phyloP scores from a whole-genome alignment of 441 rosid species.

The Croton laevigatus region DNA sequence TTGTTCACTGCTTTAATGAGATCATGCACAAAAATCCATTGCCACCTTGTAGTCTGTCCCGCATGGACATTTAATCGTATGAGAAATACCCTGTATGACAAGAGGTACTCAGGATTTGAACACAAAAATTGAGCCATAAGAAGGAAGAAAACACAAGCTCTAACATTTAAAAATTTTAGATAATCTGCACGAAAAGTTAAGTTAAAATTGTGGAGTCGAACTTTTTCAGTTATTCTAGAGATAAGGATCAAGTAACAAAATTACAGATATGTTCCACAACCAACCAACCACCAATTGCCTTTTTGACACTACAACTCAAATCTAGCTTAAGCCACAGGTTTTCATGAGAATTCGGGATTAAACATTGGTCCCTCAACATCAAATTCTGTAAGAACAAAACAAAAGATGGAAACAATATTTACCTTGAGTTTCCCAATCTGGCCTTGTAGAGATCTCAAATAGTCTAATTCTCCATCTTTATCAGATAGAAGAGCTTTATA shows the following conservation, averaged over 20 bases:
- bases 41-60: slow-evolving; percentile 42
- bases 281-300: slow-evolving; percentile 1
- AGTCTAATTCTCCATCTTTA: slow-evolving; percentile 52
- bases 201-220: not conserved
- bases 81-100: slow-evolving; percentile 42
- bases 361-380: slow-evolving; percentile 4
- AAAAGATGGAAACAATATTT: slow-evolving; percentile 12
- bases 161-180: not conserved
- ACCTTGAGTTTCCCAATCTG: slow-evolving; percentile 59
- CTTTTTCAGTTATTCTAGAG: not conserved
- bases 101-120: slow-evolving; percentile 8
- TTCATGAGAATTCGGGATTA: not conserved
- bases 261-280: not conserved
- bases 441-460: slow-evolving; percentile 42
- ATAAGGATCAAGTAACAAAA: not conserved
- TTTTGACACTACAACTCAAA: not conserved
- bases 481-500: slow-evolving; percentile 49
- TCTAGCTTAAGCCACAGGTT: slow-evolving; percentile 9
- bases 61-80: slow-evolving; percentile 41
- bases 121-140: not conserved
- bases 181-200: not conserved
- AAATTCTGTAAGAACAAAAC: not conserved
- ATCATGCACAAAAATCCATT: slow-evolving; percentile 20
- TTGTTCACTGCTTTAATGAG: slow-evolving; percentile 14
- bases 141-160: not conserved